Percentiles rank a stretch among this genome's conserved stretches.
Evolutionary conservation across 73 alveolate species (phyloP).

Genomic region (Stentor roeselii): DNA sequence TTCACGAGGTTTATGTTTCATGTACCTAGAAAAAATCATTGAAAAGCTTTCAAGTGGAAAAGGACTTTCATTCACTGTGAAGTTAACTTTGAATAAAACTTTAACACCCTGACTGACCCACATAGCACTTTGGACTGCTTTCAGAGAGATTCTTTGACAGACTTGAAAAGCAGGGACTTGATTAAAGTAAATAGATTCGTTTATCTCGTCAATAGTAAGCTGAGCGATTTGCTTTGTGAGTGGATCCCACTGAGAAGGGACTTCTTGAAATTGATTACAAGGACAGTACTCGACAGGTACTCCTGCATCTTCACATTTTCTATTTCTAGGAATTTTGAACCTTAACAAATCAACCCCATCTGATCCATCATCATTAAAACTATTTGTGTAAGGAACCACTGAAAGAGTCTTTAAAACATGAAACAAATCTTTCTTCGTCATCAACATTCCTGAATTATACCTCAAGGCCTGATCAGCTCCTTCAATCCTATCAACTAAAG

Average conservation of each 20-base stretch:
- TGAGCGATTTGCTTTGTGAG: background rate
- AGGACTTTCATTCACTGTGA: conserved; percentile 6
- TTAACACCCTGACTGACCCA: background rate
- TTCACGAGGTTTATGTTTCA: conserved; percentile 1
- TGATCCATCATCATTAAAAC: background rate
- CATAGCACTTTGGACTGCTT: background rate
- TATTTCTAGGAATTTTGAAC: background rate
- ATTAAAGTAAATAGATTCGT: too few relatives aligned
- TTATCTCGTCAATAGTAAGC: background rate
- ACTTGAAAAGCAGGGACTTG: background rate
- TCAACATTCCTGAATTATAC: background rate
- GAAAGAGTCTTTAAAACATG: background rate
- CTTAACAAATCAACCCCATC: background rate
- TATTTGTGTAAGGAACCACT: background rate
- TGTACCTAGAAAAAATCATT: background rate
- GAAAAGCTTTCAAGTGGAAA: background rate
- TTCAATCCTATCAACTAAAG: background rate
- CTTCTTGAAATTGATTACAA: background rate
- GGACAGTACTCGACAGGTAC: conserved; percentile 8
- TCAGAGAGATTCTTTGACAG: background rate
- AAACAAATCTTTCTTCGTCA: background rate
- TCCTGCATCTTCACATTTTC: conserved; percentile 30
- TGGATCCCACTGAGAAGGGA: background rate
- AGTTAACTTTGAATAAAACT: background rate
- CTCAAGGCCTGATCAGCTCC: background rate